Base-by-base conservation (phyloP, 2,329 filamentous ascomycete genomes). In the Pseudogymnoascus sp. region DNA sequence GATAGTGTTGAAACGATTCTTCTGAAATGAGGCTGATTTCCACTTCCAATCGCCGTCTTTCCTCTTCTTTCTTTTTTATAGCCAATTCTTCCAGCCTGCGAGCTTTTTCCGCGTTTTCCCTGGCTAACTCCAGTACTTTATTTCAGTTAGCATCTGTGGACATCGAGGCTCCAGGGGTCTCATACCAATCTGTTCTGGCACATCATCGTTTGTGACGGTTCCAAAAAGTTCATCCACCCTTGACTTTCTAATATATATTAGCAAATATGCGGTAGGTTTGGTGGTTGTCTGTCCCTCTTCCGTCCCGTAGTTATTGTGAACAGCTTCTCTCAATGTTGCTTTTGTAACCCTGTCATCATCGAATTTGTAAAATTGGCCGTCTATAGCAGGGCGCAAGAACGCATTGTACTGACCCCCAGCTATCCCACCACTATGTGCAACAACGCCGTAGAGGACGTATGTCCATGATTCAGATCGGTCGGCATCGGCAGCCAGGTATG, bases 321-420 rank as follows among this genome's bases (percentile, higher is more conserved):
- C 76, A 0, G 95, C 93, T 72, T 99, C 94, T 63, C 89, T 86
- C 71, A 89, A 85, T 0, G 92, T 97, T 1, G 92, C 92, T 66
- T 89, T 90, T 16, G 92, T 97, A 43, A 99, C 94, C 66, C 92
- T 89, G 70, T 99, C 94, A 67, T 99, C 94, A 69, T 99, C 94
- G 68, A 96, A 99, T 69, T 89, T 94, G 79, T 95, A 97, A 77
- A 96, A 99, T 77, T 90, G 85, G 30, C 94, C 93, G 64, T 96
- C 90, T 74, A 96, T 95, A 62, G 87, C 84, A 0, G 94, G 94
- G 72, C 96, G 97, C 68, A 99, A 77, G 74, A 96, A 99, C 0
- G 94, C 94, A 71, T 97, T 97, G 75, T 99, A 99, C 74, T 99
- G 94, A 2, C 94, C 94, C 12, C 94, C 93, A 73, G 97, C 97